Base-by-base conservation (phyloP, 345 rosid genomes). In the Salix koriyanagi region DNA sequence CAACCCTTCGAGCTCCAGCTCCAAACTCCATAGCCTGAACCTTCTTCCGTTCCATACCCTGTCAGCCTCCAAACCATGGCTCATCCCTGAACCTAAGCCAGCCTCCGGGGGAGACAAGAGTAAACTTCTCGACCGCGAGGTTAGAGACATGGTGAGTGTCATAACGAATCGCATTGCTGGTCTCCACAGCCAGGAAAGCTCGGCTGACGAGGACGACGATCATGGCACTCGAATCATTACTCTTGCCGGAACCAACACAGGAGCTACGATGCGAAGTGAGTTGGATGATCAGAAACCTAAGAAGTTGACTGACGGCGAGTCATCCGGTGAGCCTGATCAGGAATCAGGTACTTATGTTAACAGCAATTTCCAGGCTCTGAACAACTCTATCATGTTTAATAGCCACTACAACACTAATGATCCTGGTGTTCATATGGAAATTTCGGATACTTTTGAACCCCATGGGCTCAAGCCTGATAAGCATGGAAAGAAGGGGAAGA, bases 321-420 rank as follows among this genome's bases (percentile, higher is more conserved):
- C 76, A 0, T 26, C 69, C 3, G 79, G 78, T 1, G 90, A 88
- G 74, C 79, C 79, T 23, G 94, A 91, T 5, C 37, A 36, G 14
- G 77, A 79, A 23, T 4, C 85, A 76, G 86, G 73, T 25, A 90
- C 97, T 0, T 91, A 74, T n/a, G 94, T 93, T 28, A 95, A 95
- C 81, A 95, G 97, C 83, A 95, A 93, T 69, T 93, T 90, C 79
- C 99, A 93, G 70, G 91, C 99, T 1, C 89, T 95, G 37, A 95
- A 93, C 84, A 95, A 95, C 78, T 95, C 99, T 2, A 86, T 95
- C 69, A 90, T 93, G 99, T 73, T 95, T 48, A 83, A 85, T 0
- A 89, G 93, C 74, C 76, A 68, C 52, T 89, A 93, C 86, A 87
- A 34, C 78, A 85, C 96, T 67, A 89, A 93, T 71, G 97, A 95